Percentiles rank a stretch among this genome's conserved stretches.
Evolutionary conservation across 805 yeast species (phyloP).

Genomic region (Lachancea lanzarotensis): DNA sequence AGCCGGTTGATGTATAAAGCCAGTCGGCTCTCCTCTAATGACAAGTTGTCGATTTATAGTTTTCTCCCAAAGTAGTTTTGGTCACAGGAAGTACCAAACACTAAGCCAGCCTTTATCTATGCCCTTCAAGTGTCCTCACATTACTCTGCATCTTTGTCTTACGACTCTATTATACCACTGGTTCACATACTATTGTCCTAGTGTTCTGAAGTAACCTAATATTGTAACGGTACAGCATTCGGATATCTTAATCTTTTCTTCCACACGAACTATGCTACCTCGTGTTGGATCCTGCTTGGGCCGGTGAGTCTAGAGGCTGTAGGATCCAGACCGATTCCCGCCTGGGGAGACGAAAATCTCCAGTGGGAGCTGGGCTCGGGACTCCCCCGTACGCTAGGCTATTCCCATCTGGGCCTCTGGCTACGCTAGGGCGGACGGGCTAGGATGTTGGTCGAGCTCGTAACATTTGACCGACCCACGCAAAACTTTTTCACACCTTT

Average conservation of each 20-base stretch:
- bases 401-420: not conserved
- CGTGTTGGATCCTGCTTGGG: not conserved
- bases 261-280: not conserved
- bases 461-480: too few relatives aligned
- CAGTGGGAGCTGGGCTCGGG: too few relatives aligned
- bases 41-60: too few relatives aligned
- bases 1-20: too few relatives aligned
- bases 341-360: not conserved
- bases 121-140: not conserved
- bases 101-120: too few relatives aligned
- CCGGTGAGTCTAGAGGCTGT: not conserved
- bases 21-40: too few relatives aligned
- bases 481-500: too few relatives aligned
- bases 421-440: not conserved
- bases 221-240: not conserved
- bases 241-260: slow-evolving; percentile 1
- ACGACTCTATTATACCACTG: not conserved
- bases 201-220: not conserved
- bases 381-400: too few relatives aligned
- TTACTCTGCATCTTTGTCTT: not conserved
- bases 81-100: too few relatives aligned
- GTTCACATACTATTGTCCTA: slow-evolving; percentile 3
- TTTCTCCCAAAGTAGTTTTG: too few relatives aligned
- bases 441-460: too few relatives aligned
- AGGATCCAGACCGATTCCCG: not conserved